Conservation (phyloP, 768 basidiomycete species). For the Russula dissimulans region DNA sequence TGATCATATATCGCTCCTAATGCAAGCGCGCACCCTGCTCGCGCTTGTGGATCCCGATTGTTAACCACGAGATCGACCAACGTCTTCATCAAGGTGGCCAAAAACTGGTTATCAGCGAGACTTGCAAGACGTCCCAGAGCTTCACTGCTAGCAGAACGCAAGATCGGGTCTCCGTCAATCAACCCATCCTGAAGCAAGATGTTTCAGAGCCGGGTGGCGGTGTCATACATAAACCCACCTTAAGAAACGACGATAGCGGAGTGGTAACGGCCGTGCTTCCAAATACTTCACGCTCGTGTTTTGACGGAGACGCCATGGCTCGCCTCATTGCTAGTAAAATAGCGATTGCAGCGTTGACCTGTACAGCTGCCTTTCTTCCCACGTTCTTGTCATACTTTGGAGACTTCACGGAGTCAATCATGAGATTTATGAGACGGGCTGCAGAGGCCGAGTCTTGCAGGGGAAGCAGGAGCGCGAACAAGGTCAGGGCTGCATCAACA, state of each 20-base stretch:
- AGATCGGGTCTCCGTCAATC: conserved; percentile 65
- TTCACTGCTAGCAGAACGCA: conserved; percentile 78
- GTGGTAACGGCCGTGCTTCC: conserved; percentile 55
- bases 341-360: conserved; percentile 71
- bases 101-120: conserved; percentile 72
- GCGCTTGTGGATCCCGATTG: conserved; percentile 85
- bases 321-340: conserved; percentile 59
- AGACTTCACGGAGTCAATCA: conserved; percentile 60
- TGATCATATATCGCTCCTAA: conserved; percentile 88
- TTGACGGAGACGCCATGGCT: conserved; percentile 41
- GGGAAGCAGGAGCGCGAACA: conserved; percentile 74
- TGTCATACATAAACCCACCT: conserved; percentile 38
- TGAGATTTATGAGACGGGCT: conserved; percentile 43
- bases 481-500: conserved; percentile 80
- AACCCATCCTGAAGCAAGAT: conserved; percentile 52
- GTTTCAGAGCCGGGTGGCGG: neutral
- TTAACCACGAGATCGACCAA: conserved; percentile 90
- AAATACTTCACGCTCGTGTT: conserved; percentile 57
- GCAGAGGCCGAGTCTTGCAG: conserved; percentile 60
- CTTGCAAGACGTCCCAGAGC: conserved; percentile 81
- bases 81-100: conserved; percentile 80
- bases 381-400: conserved; percentile 79
- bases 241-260: conserved; percentile 61
- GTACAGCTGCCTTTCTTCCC: conserved; percentile 76
- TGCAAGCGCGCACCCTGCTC: conserved; percentile 89